Evolutionary conservation across 1,139 yeast genomes (phyloP), one percentile per base, ranked within the genome.

Genomic region (Yamadazyma epiphylla): DNA sequence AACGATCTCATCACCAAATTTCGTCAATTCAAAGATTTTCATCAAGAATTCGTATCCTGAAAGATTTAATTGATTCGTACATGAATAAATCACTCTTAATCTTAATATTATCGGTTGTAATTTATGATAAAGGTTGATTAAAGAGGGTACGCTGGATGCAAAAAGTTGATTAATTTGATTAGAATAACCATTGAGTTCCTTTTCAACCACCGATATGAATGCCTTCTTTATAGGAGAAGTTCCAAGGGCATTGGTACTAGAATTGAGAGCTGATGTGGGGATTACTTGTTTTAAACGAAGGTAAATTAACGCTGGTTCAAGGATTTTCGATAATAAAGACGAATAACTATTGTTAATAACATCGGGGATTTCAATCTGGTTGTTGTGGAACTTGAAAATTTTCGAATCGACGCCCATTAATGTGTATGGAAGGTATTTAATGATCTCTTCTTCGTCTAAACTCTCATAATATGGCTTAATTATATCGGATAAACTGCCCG

Each of bases 241-340:
- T 2, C 36, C 37, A 9, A 9, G 19, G 11, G 14, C 13, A 3
- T 9, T 13, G n/a, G 19, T 25, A 4, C 28, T 30, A 20, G 24
- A 20, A 15, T 22, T 25, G 5, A 31, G 13, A 7, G 9, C 20
- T 17, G 20, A 17, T 7, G 7, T 7, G 9, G 20, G 20, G 7
- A 17, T 10, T 11, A 35, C 31, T 1, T 39, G 32, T 9, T 53
- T 52, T 24, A 85, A 53, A 32, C 60, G 56, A 34, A 69, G 70
- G 55, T 75, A 85, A 5, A 87, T 58, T 25, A 89, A 55, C 0
- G 88, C 94, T 2, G 87, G 80, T 51, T 89, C 96, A 27, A 83
- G 60, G 1, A 85, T 58, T 29, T 67, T 59, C 33, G 72, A 75
- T 21, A 86, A 52, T 15, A 80, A 45, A 0, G 80, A 77, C 24